phyloP scores from a whole-genome alignment of 2,329 filamentous ascomycete species.

The Monilinia laxa region DNA sequence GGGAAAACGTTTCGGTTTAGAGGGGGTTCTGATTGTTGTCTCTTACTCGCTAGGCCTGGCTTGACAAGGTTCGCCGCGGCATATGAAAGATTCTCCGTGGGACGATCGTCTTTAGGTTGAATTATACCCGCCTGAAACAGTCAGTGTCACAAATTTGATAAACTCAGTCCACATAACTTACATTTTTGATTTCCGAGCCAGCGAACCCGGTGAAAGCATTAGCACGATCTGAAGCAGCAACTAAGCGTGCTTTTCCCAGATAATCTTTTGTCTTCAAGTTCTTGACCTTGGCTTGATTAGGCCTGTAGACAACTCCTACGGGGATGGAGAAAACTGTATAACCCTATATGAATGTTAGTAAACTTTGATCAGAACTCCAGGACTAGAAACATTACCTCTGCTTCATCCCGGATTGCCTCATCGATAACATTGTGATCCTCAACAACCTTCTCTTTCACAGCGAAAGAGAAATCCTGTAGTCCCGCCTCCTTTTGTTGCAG shows the following conservation, averaged over 20 bases:
- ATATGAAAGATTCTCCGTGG: constrained; percentile 81
- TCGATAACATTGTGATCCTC: constrained; percentile 97
- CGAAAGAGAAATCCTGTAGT: constrained; percentile 86
- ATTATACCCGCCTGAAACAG: constrained; percentile 49
- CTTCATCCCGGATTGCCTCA: constrained; percentile 89
- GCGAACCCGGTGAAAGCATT: constrained; percentile 83
- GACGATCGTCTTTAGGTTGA: constrained; percentile 73
- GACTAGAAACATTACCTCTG: constrained; percentile 62
- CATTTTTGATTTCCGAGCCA: constrained; percentile 75
- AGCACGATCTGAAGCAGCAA: constrained; percentile 78
- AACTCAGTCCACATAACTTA: constrained; percentile 42
- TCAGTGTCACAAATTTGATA: constrained; percentile 26
- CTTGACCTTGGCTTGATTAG: constrained; percentile 96
- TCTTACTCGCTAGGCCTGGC: constrained; percentile 73
- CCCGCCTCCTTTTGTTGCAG: constrained; percentile 87
- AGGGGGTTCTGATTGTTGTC: constrained; percentile 84
- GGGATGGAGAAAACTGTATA: constrained; percentile 99
- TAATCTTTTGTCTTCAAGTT: constrained; percentile 98
- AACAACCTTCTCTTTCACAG: constrained; percentile 93
- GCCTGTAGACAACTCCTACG: constrained; percentile 90
- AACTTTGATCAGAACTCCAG: background rate
- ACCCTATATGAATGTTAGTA: constrained; percentile 55
- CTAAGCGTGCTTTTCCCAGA: constrained; percentile 88
- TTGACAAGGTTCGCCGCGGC: constrained; percentile 93
- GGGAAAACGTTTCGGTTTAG: constrained; percentile 81